A percentile compares a stretch with the other conserved stretches of the same genome.
Conservation (phyloP, 139 green algal species). For the Coelastrella sp. region DNA sequence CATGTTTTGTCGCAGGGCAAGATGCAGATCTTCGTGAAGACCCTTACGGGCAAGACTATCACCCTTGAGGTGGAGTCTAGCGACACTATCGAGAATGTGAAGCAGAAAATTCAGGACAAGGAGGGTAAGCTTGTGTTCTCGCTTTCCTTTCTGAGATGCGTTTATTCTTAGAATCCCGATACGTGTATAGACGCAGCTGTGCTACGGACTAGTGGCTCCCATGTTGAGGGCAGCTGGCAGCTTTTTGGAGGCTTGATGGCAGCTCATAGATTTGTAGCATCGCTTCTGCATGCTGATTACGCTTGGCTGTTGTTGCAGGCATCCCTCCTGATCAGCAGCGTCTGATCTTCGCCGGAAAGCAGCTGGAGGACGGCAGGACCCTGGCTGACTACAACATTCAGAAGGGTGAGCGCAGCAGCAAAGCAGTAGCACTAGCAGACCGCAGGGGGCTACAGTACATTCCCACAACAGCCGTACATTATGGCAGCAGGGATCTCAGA, state of each 20-base stretch:
- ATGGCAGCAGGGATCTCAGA: neutral
- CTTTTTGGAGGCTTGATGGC: neutral
- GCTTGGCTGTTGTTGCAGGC: conserved; percentile 30
- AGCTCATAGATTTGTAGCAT: neutral
- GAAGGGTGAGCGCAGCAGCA: conserved; percentile 76
- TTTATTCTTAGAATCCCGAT: neutral
- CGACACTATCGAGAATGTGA: conserved; percentile 92
- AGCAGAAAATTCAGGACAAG: conserved; percentile 80
- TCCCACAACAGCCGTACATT: neutral
- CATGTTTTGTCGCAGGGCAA: conserved; percentile 19
- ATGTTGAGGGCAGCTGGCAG: neutral
- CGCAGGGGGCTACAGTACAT: neutral
- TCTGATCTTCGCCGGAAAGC: conserved; percentile 98
- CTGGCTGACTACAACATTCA: conserved; percentile 99
- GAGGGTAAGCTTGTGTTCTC: conserved; percentile 55
- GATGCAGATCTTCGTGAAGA: conserved; percentile 95
- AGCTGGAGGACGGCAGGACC: conserved; percentile 97
- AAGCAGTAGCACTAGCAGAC: neutral
- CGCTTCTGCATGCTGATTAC: neutral
- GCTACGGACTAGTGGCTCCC: neutral
- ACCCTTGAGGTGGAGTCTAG: conserved; percentile 90
- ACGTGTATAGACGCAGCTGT: neutral
- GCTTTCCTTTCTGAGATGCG: neutral
- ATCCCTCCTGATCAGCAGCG: conserved; percentile 98
- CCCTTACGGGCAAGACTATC: conserved; percentile 96